Evolutionary conservation across 1,284 basidiomycete genomes (phyloP).

Genomic region (Vanrija humicola): DNA sequence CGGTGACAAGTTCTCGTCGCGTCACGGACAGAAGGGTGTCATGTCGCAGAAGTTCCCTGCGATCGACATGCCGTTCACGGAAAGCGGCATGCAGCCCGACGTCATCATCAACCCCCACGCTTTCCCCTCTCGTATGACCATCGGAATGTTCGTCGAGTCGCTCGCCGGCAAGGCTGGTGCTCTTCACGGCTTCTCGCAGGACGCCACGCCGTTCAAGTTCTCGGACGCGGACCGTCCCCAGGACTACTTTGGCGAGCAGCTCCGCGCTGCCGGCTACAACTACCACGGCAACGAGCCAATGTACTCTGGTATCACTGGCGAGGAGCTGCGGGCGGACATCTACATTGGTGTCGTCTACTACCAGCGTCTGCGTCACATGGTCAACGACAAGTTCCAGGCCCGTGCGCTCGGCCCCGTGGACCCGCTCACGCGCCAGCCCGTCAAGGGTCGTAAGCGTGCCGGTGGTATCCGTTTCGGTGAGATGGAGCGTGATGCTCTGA

Average conservation of each 20-base stretch:
- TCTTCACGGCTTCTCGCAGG: constrained; percentile 96
- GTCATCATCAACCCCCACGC: constrained; percentile 99
- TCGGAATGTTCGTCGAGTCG: constrained; percentile 99
- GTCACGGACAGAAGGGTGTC: constrained; percentile 99
- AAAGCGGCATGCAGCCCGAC: constrained; percentile 98
- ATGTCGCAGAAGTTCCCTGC: constrained; percentile 99
- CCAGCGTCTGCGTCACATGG: constrained; percentile 98
- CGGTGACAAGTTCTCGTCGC: constrained; percentile 98
- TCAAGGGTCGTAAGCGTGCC: constrained; percentile 97
- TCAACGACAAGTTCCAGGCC: constrained; percentile 99
- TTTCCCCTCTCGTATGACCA: constrained; percentile 99
- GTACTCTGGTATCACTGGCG: constrained; percentile 98
- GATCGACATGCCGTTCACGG: constrained; percentile 97
- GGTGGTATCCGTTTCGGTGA: constrained; percentile 99
- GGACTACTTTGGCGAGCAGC: constrained; percentile 95
- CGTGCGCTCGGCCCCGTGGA: constrained; percentile 97
- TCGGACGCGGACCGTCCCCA: constrained; percentile 93
- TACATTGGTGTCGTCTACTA: constrained; percentile 99
- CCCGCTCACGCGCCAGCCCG: constrained; percentile 89
- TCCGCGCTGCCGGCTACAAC: constrained; percentile 92
- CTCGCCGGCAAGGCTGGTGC: constrained; percentile 98
- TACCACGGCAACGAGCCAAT: constrained; percentile 99
- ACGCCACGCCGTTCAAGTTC: constrained; percentile 98
- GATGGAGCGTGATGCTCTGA: constrained; percentile 98
- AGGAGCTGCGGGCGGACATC: constrained; percentile 98